These are phyloP conservation scores for Phlyctochytrium arcticum DNA, from an alignment of 192 early-diverging fungal species.

Conservation along the genomic window DNA sequence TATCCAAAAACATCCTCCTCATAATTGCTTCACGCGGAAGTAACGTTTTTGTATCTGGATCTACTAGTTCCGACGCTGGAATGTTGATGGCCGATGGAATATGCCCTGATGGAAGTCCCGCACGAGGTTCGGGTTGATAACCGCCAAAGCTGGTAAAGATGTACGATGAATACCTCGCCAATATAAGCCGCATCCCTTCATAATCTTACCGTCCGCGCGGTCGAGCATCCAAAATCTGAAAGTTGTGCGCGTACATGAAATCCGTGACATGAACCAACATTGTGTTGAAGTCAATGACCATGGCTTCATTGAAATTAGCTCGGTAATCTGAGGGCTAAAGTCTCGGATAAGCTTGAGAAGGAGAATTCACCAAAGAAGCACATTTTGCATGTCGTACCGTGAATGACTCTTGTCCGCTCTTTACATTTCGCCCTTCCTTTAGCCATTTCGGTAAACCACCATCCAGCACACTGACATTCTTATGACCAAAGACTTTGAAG, in stretches of 20 bases:
- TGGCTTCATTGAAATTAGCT: conserved; percentile 14
- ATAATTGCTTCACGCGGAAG: conserved; percentile 51
- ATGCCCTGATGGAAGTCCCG: conserved; percentile 72
- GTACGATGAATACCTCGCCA: too few species aligned
- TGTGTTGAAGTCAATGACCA: conserved; percentile 39
- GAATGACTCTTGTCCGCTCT: conserved; percentile 31
- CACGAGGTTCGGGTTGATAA: conserved; percentile 71
- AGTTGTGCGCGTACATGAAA: conserved; percentile 23
- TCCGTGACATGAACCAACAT: conserved; percentile 28
- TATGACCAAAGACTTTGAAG: conserved; percentile 91
- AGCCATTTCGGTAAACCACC: conserved; percentile 86
- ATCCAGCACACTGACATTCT: conserved; percentile 80
- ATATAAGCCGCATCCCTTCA: neutral
- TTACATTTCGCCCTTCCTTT: conserved; percentile 45
- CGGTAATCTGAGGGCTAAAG: conserved; percentile 6
- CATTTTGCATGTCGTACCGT: too few species aligned
- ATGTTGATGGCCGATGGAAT: conserved; percentile 79
- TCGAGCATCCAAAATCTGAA: conserved; percentile 36
- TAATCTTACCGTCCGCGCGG: conserved; percentile 20
- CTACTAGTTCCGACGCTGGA: conserved; percentile 60
- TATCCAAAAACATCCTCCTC: conserved; percentile 45
- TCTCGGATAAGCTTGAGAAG: neutral
- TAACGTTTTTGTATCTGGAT: conserved; percentile 44
- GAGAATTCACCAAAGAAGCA: too few species aligned
- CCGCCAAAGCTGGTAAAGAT: conserved; percentile 64